Evolutionary conservation across 2,329 filamentous ascomycete genomes (phyloP).

Genomic region (Lasiodiplodia gonubiensis): DNA sequence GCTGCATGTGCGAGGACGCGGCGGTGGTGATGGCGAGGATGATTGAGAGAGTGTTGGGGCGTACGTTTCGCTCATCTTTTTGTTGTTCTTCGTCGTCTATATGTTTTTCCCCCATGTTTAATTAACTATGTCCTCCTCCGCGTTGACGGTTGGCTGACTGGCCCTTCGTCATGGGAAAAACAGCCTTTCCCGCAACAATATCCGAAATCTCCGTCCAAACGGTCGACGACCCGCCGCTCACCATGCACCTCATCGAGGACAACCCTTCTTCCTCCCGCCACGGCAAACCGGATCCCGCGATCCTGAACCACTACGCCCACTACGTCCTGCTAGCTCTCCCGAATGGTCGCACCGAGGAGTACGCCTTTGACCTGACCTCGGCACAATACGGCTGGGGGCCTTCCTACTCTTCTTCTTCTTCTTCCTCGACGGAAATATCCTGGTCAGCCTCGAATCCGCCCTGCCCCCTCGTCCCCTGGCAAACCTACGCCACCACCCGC

Average conservation of each 20-base stretch:
- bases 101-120: no score
- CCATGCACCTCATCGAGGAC: neutral
- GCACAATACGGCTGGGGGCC: constrained; percentile 12
- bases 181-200: neutral
- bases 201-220: neutral
- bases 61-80: neutral
- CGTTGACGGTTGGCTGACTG: no score
- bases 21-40: constrained; percentile 1
- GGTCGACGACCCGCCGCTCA: neutral
- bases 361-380: constrained; percentile 5
- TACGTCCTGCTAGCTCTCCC: neutral
- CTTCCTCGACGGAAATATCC: no score
- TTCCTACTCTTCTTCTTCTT: neutral
- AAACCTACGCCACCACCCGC: neutral
- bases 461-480: neutral
- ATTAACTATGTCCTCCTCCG: no score
- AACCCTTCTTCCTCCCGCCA: neutral
- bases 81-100: no score
- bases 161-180: neutral
- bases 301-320: neutral
- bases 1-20: constrained; percentile 14
- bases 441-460: neutral
- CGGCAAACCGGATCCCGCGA: neutral
- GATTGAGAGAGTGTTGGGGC: neutral
- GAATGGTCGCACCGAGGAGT: neutral